A percentile compares a stretch with the other conserved stretches of the same genome.
These are phyloP conservation scores for Paraconiothyrium brasiliense DNA, from an alignment of 2,329 filamentous ascomycete genomes.

Conservation along the genomic window DNA sequence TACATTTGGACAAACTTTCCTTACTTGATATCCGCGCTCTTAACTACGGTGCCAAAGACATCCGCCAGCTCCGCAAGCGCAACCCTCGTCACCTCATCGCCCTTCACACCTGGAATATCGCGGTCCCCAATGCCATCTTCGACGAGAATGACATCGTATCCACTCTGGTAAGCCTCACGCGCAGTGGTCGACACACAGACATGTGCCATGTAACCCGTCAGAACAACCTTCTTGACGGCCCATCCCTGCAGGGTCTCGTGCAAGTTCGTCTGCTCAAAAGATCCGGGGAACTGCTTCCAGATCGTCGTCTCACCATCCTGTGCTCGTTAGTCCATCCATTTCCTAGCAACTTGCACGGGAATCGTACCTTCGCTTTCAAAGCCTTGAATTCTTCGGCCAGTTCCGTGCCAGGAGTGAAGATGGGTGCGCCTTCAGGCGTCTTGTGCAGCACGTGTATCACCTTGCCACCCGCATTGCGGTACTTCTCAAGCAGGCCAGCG, in stretches of 20 bases:
- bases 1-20: not conserved
- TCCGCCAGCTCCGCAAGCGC: conserved; percentile 68
- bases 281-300: conserved; percentile 65
- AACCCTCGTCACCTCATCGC: conserved; percentile 61
- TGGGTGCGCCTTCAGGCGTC: conserved; percentile 67
- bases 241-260: conserved; percentile 62
- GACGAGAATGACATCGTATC: conserved; percentile 70
- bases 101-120: conserved; percentile 70
- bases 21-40: conserved; percentile 58
- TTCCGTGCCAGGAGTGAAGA: conserved; percentile 71
- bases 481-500: conserved; percentile 65
- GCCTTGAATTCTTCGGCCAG: conserved; percentile 70
- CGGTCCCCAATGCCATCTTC: conserved; percentile 72
- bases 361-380: conserved; percentile 56
- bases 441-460: conserved; percentile 71
- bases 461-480: conserved; percentile 63
- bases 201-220: conserved; percentile 72
- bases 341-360: not conserved
- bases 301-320: conserved; percentile 64
- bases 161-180: conserved; percentile 66
- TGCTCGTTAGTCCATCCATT: conserved; percentile 2
- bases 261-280: conserved; percentile 69
- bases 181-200: conserved; percentile 72
- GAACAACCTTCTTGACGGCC: conserved; percentile 67
- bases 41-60: conserved; percentile 69